phyloP scores from a whole-genome alignment of 139 green algal species.

The Ostreobium quekettii region DNA sequence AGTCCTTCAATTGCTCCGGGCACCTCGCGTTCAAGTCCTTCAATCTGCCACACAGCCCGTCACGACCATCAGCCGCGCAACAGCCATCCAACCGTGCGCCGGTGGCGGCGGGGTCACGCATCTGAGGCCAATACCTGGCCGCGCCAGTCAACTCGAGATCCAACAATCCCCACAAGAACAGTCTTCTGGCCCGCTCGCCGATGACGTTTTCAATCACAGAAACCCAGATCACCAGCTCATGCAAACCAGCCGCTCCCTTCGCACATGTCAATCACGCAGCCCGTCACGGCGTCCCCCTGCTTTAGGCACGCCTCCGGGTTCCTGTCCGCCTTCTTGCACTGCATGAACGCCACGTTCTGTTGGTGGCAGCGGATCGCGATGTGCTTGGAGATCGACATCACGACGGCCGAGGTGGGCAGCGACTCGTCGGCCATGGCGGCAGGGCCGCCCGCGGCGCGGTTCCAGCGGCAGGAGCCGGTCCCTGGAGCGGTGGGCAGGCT shows the following conservation, averaged over 20 bases:
- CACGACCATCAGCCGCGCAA: background rate
- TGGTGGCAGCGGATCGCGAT: slow-evolving; percentile 40
- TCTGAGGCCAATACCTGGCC: too few relatives aligned
- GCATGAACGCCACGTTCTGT: slow-evolving; percentile 43
- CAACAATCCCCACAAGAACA: too few relatives aligned
- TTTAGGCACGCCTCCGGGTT: slow-evolving; percentile 46
- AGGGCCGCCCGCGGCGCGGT: too few relatives aligned
- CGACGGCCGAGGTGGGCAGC: slow-evolving; percentile 43
- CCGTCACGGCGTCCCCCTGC: slow-evolving; percentile 45
- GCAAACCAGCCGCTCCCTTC: slow-evolving; percentile 4
- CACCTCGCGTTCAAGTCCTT: slow-evolving; percentile 45
- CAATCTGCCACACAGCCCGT: slow-evolving; percentile 26
- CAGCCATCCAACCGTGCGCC: background rate
- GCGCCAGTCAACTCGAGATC: too few relatives aligned
- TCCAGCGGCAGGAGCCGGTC: too few relatives aligned
- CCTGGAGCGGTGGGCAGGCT: too few relatives aligned
- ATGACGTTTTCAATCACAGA: too few relatives aligned
- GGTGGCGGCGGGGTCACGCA: too few relatives aligned
- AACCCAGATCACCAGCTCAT: too few relatives aligned
- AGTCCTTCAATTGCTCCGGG: slow-evolving; percentile 44
- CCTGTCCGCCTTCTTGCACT: slow-evolving; percentile 45
- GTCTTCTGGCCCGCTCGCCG: too few relatives aligned
- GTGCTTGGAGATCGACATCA: slow-evolving; percentile 54
- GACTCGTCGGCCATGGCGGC: too few relatives aligned
- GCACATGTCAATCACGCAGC: slow-evolving; percentile 48